Evolutionary conservation across 192 early-diverging fungal species (phyloP).

Genomic region (Coemansia sp.): DNA sequence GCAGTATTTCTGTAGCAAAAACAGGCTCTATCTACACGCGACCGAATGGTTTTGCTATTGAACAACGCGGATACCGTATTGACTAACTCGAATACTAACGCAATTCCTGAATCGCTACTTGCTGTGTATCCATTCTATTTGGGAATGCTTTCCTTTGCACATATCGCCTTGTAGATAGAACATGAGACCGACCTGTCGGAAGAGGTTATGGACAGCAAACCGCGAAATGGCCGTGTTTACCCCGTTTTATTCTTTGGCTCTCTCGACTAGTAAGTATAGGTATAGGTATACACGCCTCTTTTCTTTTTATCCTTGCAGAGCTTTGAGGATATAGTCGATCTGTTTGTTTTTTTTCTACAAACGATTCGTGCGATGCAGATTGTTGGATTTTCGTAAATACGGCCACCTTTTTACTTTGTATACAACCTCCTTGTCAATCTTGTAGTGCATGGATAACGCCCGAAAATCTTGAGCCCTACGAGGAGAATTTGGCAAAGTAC

Average conservation of each 20-base stretch:
- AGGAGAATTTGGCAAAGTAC: slow-evolving; percentile 46
- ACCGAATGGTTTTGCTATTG: background rate
- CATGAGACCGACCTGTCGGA: slow-evolving; percentile 31
- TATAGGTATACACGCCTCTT: no score
- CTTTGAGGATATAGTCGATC: background rate
- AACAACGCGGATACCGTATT: background rate
- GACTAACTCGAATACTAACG: background rate
- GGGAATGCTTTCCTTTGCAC: background rate
- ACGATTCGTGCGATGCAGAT: background rate
- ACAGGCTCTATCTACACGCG: background rate
- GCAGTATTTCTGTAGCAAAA: background rate
- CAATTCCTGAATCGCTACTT: background rate
- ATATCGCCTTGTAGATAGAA: slow-evolving; percentile 42
- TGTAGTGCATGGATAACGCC: slow-evolving; percentile 54
- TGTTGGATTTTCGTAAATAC: background rate
- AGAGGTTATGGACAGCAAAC: slow-evolving; percentile 54
- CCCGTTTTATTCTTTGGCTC: slow-evolving; percentile 57
- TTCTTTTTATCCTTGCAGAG: background rate
- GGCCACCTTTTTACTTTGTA: background rate
- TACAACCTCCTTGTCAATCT: background rate
- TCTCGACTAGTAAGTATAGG: slow-evolving; percentile 61
- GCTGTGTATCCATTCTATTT: background rate
- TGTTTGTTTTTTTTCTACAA: slow-evolving; percentile 1
- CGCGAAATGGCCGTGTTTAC: slow-evolving; percentile 49
- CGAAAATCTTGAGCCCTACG: slow-evolving; percentile 53